Conservation (phyloP, 495 filamentous ascomycete species). For the Penicillium taxi region DNA sequence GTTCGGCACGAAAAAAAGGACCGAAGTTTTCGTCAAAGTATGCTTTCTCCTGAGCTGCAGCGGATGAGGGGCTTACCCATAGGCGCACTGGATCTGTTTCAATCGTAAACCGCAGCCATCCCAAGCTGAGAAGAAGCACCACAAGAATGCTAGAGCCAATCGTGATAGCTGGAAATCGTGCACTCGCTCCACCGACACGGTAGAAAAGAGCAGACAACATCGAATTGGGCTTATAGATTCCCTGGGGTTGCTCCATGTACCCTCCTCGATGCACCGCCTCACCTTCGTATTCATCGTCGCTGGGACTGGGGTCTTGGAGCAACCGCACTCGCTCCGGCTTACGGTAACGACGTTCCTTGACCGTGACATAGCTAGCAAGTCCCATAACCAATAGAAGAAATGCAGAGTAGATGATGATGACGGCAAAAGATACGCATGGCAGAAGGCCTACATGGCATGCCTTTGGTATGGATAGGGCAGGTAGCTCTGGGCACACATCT, state of each 20-base stretch:
- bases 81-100: conserved; percentile 84
- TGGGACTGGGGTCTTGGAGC: conserved; percentile 73
- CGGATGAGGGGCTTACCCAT: conserved; percentile 91
- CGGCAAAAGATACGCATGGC: conserved; percentile 85
- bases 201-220: conserved; percentile 72
- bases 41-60: conserved; percentile 82
- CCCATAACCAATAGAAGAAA: conserved; percentile 60
- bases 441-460: conserved; percentile 77
- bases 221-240: conserved; percentile 70
- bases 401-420: conserved; percentile 76
- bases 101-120: conserved; percentile 78
- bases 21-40: conserved; percentile 96
- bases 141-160: conserved; percentile 62
- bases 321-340: conserved; percentile 74
- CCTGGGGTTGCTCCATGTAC: conserved; percentile 58
- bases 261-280: conserved; percentile 66
- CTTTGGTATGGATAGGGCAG: conserved; percentile 55
- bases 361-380: conserved; percentile 65
- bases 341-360: conserved; percentile 58
- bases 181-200: conserved; percentile 71
- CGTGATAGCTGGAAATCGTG: conserved; percentile 75
- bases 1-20: conserved; percentile 89
- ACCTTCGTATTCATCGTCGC: conserved; percentile 80
- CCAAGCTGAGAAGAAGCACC: conserved; percentile 68
- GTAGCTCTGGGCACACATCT: conserved; percentile 71